Percentiles rank a stretch among this genome's conserved stretches.
phyloP scores from a whole-genome alignment of 2,329 filamentous ascomycete species.

The Verticillium isaacii region DNA sequence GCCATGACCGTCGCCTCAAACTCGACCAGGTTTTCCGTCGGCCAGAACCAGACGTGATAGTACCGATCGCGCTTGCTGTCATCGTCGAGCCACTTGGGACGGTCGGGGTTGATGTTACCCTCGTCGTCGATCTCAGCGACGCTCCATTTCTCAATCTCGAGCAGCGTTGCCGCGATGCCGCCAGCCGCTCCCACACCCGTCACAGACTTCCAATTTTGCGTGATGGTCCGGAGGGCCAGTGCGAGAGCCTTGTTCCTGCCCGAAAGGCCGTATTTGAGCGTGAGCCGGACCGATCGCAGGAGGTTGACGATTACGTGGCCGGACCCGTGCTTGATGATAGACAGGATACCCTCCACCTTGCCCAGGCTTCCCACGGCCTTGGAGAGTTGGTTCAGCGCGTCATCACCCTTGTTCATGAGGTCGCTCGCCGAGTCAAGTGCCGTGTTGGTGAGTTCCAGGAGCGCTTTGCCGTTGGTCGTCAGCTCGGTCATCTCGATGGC shows the following conservation, averaged over 20 bases:
- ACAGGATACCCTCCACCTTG: background rate
- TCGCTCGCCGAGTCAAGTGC: background rate
- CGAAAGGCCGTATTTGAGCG: background rate
- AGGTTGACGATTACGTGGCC: background rate
- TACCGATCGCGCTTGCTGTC: background rate
- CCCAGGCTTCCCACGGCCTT: background rate
- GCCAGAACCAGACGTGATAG: background rate
- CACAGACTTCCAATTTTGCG: background rate
- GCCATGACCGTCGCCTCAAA: background rate
- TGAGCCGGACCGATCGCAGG: background rate
- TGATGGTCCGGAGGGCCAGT: background rate
- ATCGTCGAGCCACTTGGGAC: background rate
- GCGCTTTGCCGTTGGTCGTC: background rate
- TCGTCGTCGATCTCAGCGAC: background rate
- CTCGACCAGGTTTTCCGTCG: background rate
- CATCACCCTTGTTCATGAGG: background rate
- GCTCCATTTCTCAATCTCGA: background rate
- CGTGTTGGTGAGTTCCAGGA: background rate
- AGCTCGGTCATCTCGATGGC: background rate
- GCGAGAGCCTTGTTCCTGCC: background rate
- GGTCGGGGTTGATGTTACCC: background rate
- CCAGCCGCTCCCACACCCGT: background rate
- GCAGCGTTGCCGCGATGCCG: background rate
- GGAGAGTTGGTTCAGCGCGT: background rate
- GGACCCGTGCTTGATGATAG: background rate